These are phyloP conservation scores for Nicotiana otophora DNA, from an alignment of 257 asterid species.

Conservation along the genomic window DNA sequence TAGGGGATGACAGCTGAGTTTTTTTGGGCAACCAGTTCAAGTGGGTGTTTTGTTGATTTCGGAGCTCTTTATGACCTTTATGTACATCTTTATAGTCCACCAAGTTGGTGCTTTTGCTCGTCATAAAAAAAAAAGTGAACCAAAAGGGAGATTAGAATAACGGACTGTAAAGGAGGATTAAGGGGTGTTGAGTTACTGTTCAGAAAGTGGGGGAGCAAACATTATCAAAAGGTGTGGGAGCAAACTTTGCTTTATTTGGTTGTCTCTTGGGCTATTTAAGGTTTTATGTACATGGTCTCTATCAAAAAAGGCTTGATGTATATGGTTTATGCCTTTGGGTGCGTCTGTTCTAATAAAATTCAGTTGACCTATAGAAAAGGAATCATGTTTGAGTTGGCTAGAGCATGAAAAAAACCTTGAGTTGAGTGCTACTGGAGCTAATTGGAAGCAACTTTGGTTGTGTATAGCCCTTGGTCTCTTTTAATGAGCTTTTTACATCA, in stretches of 20 bases:
- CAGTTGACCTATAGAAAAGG: not conserved
- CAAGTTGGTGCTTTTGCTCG: not conserved
- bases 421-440: not conserved
- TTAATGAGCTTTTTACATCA: not conserved
- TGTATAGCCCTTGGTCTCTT: not conserved
- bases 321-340: not conserved
- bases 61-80: not conserved
- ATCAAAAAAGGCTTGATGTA: not conserved
- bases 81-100: not conserved
- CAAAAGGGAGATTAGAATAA: not conserved
- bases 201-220: not conserved
- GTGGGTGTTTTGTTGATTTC: not conserved
- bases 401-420: not conserved
- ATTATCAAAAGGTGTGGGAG: not conserved
- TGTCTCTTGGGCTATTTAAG: not conserved
- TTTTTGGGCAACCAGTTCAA: not conserved
- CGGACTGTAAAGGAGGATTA: not conserved
- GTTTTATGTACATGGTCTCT: not conserved
- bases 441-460: not conserved
- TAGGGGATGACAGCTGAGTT: not conserved
- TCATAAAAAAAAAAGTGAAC: not conserved
- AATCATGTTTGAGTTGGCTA: not conserved
- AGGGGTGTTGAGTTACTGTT: not conserved
- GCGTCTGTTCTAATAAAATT: not conserved
- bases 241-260: not conserved